phyloP scores from a whole-genome alignment of 352 stramenopile genomes.

The Globisporangium alternatum region DNA sequence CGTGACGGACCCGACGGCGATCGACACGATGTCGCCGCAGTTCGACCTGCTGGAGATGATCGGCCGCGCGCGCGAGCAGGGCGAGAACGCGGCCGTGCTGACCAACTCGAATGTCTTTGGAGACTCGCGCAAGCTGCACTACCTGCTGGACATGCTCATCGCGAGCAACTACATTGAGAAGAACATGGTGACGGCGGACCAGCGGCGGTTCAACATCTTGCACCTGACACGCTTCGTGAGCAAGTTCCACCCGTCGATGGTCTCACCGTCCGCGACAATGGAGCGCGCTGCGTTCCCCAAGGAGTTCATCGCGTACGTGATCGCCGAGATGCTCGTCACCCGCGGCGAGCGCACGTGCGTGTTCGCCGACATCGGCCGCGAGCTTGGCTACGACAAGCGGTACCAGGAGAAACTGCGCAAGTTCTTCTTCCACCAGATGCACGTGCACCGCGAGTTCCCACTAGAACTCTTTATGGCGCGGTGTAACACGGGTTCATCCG shows the following conservation, averaged over 20 bases:
- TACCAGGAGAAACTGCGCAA: constrained; percentile 81
- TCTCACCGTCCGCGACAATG: constrained; percentile 49
- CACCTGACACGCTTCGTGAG: constrained; percentile 63
- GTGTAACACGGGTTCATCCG: constrained; percentile 53
- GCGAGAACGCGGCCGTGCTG: constrained; percentile 60
- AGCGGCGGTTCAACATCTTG: constrained; percentile 78
- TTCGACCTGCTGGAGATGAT: constrained; percentile 83
- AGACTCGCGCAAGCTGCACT: constrained; percentile 74
- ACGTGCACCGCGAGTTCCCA: constrained; percentile 49
- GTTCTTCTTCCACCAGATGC: constrained; percentile 79
- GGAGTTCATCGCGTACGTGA: constrained; percentile 49
- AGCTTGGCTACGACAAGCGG: constrained; percentile 72
- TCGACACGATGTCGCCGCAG: constrained; percentile 64
- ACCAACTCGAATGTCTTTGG: constrained; percentile 58
- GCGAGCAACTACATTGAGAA: constrained; percentile 58
- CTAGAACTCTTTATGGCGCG: constrained; percentile 80
- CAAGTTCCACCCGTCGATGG: constrained; percentile 69
- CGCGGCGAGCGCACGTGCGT: constrained; percentile 70
- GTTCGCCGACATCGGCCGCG: constrained; percentile 83
- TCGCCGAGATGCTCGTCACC: constrained; percentile 60
- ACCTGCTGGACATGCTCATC: constrained; percentile 80
- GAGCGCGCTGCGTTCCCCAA: constrained; percentile 61
- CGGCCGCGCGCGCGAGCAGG: constrained; percentile 47
- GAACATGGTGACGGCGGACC: constrained; percentile 70
- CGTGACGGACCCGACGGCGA: constrained; percentile 41